Evolutionary conservation across 495 filamentous ascomycete species (phyloP), one percentile per base, ranked within the genome.

Genomic region (Aspergillus campestris): DNA sequence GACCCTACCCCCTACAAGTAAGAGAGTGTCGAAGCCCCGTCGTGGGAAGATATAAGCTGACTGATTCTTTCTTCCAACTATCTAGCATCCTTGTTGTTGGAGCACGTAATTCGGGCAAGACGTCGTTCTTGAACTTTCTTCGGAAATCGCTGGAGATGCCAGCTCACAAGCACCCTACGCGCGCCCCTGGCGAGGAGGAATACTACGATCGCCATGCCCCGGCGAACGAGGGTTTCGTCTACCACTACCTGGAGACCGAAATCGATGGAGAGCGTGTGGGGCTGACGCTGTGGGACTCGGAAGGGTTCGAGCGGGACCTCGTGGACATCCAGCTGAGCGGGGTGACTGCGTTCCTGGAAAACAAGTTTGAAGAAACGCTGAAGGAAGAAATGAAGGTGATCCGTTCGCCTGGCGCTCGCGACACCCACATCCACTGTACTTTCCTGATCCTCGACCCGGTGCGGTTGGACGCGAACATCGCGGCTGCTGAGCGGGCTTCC

Each of bases 1-100:
- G 92, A 98, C 58, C 92, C 92, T 14, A 96, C 89, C 6, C 87
- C 92, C 6, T 97, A 96, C 75, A 98, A 98, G 92, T 98, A 72
- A 78, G 90, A 57, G 18, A 34, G 12, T 15, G 10, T 44, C 38
- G 4, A 24, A 24, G 18, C 18, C 2, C 18, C 18, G 4, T 2
- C 8, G 6, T 8, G 36, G 11, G 14, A 45, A 32, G n/a, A 15
- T 12, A 29, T 33, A 2, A 53, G 30, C 49, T 60, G 48, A 61
- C 39, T 27, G 18, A 4, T 24, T 24, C 18, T 24, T 24, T 24
- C 4, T 24, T 24, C 18, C 4, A 41, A 2, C 31, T 14, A 6
- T 42, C n/a, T 42, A 98, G 92, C 62, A 80, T 97, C 47, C 79
- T 98, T 45, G 83, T 98, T 43, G 77, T 97, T 51, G 92, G 92